Base-by-base conservation (phyloP, 2,329 filamentous ascomycete genomes). In the Microdochium paspali region DNA sequence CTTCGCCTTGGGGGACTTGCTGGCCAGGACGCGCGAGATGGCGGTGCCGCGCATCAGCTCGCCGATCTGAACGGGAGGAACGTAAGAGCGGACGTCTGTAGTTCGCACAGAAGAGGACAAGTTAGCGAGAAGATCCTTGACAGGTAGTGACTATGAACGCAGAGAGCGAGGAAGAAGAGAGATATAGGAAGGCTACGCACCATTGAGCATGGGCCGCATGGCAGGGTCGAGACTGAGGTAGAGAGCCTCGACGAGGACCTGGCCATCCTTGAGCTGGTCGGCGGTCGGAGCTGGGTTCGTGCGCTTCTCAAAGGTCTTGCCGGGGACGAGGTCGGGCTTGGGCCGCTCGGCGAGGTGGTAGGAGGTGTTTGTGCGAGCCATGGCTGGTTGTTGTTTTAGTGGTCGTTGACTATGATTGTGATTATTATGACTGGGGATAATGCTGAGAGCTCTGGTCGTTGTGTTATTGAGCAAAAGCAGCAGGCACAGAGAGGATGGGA, bases 161-260 rank as follows among this genome's bases (percentile, higher is more conserved):
- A 20, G 30, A 25, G 3, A 23, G 20, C 2, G 12, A 44, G 20
- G 15, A 35, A 13, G 7, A n/a, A 40, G 28, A 20, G 21, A n/a
- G 15, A 7, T 6, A n/a, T 6, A 13, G 13, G 26, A 28, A 28
- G 32, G 7, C 6, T 20, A 58, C 65, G 26, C 54, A 77, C 74
- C 73, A 52, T 77, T 84, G 20, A 89, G 65, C 82, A 82, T 87
- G 49, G 79, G 79, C 56, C 85, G 76, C 84, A 87, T 87, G n/a
- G 84, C 83, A 1, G 85, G 84, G 64, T 88, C 85, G 32, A 88
- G 71, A 10, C 80, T 83, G 42, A 87, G 71, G 58, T 87, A 87
- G 50, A 84, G 64, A 1, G 64, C 61, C 61, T 79, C 74, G 42
- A 79, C 64, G 45, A 88, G 71, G 47, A 87, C 70, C 58, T 87